phyloP scores from a whole-genome alignment of 2,329 filamentous ascomycete species.

The Microdochium nivale region DNA sequence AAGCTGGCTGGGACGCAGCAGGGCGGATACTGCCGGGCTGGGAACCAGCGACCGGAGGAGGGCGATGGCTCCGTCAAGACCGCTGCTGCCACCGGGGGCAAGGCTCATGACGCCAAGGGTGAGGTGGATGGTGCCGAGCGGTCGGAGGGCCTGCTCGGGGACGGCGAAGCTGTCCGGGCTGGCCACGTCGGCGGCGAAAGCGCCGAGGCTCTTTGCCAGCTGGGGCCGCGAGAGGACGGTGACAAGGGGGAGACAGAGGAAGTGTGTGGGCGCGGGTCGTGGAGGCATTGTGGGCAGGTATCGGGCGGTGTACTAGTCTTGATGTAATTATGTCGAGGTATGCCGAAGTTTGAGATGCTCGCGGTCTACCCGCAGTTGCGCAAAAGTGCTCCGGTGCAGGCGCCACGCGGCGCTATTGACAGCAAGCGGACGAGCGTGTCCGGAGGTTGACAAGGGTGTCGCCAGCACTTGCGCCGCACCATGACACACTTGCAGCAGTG shows the following conservation, averaged over 20 bases:
- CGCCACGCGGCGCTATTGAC: neutral
- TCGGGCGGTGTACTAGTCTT: too few relatives aligned
- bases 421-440: neutral
- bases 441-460: too few relatives aligned
- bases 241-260: conserved; percentile 67
- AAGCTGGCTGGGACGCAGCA: neutral
- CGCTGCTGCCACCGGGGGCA: conserved; percentile 29
- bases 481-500: too few relatives aligned
- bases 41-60: conserved; percentile 28
- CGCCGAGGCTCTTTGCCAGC: conserved; percentile 51
- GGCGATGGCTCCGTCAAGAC: conserved; percentile 29
- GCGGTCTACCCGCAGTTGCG: too few relatives aligned
- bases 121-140: conserved; percentile 72
- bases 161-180: conserved; percentile 37
- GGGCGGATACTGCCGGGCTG: conserved; percentile 27
- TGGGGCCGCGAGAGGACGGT: conserved; percentile 52
- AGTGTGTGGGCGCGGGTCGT: conserved; percentile 53
- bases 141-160: conserved; percentile 61
- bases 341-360: neutral
- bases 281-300: conserved; percentile 28
- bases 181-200: conserved; percentile 53
- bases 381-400: neutral
- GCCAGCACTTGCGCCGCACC: neutral
- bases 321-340: neutral
- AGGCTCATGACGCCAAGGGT: conserved; percentile 84